Base-by-base conservation (phyloP, 2,329 filamentous ascomycete genomes). In the Pestalotiopsis sp. region DNA sequence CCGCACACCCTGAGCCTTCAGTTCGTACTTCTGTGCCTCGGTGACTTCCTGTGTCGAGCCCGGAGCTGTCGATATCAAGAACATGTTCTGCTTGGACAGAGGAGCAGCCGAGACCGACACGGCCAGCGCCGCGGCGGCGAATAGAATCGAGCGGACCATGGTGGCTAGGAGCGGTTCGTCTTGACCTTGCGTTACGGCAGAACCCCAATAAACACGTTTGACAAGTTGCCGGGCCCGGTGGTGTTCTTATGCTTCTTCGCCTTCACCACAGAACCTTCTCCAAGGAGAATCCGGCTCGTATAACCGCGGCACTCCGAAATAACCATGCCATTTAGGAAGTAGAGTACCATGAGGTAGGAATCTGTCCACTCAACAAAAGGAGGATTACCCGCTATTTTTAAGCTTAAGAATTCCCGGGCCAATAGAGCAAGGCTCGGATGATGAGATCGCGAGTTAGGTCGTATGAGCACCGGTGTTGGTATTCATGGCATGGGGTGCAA, bases 11-110 rank as follows among this genome's bases (percentile, higher is more conserved):
- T 91, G 84, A 89, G 92, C 74, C 77, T 90, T 88, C 63, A 94
- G 79, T 70, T 86, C 86, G 89, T 91, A 93, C 79, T 94, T 94
- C 80, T 93, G 88, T 64, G 92, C 89, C 71, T 94, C 91, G 0
- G 89, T 92, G 31, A 93, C 88, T 86, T 89, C 91, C 82, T 84
- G 81, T 31, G 88, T 91, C 74, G 91, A 85, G 64, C 89, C 90
- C 6, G 90, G 90, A n/a, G 84, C 85, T 11, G 92, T 80, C 80
- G 94, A 91, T 69, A 94, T 71, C 5, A 72, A 74, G 69, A 73
- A 75, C 11, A 76, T 61, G 58, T 73, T 67, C 23, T 57, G 68
- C 12, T 69, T 69, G 57, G 61, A 11, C 36, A 71, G 55, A 3
- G 74, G 70, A 36, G 75, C 67, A n/a, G 72, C 71, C 17, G 70